Evolutionary conservation across 257 asterid species (phyloP), one percentile per base, ranked within the genome.

Genomic region (Cinchona pubescens): DNA sequence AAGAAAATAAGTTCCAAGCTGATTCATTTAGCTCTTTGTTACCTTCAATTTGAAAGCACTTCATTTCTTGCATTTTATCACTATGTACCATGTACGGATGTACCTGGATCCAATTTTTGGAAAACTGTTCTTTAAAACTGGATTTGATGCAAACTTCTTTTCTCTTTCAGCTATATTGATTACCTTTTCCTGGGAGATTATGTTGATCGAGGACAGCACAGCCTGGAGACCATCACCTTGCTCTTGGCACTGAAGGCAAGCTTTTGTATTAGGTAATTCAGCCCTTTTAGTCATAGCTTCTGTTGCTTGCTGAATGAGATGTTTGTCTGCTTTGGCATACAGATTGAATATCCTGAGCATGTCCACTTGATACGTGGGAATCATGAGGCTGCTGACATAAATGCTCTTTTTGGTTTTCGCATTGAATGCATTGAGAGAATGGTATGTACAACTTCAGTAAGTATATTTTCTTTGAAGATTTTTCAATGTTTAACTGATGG

Each of bases 131-230:
- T 38, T 43, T 27, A 19, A 48, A 48, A 18, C 34, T 21, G 49
- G 7, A 76, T 69, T 64, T 68, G 75, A 75, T 80, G 51, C 67
- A 51, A 73, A 9, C 72, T 75, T 30, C 66, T 67, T 69, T 76
- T 74, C 74, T 81, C 79, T 83, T 87, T 81, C 97, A 95, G 99
- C 56, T 95, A 95, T 78, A 95, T 95, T 43, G 99, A 95, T 86
- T 95, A 95, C 79, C 87, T 95, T 76, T 95, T 95, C 76, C 94
- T 95, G 79, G 99, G 99, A 77, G 99, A 95, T 83, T 95, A 95
- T 79, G 99, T 95, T 80, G 99, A 95, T 85, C 97, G 99, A 75
- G 99, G 99, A 55, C 99, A 95, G 84, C 99, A 95, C 89, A 95
- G 99, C 90, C 87, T 95, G 93, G 99, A 95, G 86, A 95, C 99